Percentiles rank a stretch among this genome's conserved stretches.
Evolutionary conservation across 176 grass and related monocot species (phyloP).

Genomic region (Juncus effusus): DNA sequence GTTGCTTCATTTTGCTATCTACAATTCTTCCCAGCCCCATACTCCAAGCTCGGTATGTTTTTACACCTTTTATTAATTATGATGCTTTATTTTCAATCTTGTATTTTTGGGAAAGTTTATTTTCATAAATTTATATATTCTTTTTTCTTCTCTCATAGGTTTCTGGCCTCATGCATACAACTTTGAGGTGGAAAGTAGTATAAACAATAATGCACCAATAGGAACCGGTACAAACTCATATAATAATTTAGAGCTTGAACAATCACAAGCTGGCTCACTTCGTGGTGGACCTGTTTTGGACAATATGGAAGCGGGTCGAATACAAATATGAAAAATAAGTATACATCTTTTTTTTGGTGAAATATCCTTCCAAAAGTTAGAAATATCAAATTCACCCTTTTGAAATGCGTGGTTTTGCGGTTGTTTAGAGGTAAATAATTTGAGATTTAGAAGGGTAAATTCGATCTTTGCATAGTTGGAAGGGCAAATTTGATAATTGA

Average conservation of each 20-base stretch:
- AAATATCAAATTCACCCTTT: not conserved
- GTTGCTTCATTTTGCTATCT: constrained; percentile 31
- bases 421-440: no score
- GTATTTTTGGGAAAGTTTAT: no score
- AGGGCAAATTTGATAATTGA: no score
- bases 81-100: no score
- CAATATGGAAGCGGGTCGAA: constrained; percentile 5
- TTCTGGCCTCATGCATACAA: constrained; percentile 25
- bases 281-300: constrained; percentile 3
- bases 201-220: not conserved
- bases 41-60: constrained; percentile 13
- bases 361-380: not conserved
- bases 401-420: no score
- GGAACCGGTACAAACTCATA: not conserved
- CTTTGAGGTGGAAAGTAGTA: not conserved
- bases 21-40: constrained; percentile 24
- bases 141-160: not conserved
- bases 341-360: not conserved
- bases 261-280: not conserved
- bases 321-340: not conserved
- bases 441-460: no score
- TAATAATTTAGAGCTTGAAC: constrained; percentile 5
- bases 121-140: not conserved
- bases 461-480: no score
- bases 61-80: no score